phyloP scores from a whole-genome alignment of 2,329 filamentous ascomycete genomes.

The Talaromyces marneffei region DNA sequence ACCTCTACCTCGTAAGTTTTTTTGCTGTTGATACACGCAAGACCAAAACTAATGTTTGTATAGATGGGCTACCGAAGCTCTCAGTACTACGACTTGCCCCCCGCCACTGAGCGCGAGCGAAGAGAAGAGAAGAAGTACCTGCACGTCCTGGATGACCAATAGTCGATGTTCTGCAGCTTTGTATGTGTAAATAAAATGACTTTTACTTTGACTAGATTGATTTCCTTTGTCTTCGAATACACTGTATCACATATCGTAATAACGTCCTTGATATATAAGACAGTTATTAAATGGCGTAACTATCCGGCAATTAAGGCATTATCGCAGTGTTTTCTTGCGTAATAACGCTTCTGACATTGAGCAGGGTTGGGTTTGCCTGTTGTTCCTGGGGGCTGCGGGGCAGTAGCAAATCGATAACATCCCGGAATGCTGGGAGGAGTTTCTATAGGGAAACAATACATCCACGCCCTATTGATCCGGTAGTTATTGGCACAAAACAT shows the following conservation, averaged over 20 bases:
- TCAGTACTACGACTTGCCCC: slow-evolving; percentile 86
- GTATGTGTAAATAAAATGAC: slow-evolving; percentile 16
- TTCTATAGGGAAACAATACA: background rate
- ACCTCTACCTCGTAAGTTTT: slow-evolving; percentile 81
- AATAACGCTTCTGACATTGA: too few relatives aligned
- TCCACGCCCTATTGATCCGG: background rate
- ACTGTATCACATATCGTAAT: slow-evolving; percentile 6
- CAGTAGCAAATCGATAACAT: background rate
- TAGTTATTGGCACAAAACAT: too few relatives aligned
- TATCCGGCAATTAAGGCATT: background rate
- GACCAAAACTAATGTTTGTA: slow-evolving; percentile 18
- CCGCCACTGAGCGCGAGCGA: slow-evolving; percentile 90
- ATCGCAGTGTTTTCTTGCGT: background rate
- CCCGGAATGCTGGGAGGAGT: background rate
- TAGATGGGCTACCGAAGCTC: slow-evolving; percentile 87
- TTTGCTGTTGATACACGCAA: background rate
- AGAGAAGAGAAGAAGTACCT: slow-evolving; percentile 93
- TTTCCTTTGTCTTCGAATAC: slow-evolving; percentile 13
- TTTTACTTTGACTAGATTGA: slow-evolving; percentile 15
- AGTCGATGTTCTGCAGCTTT: slow-evolving; percentile 25
- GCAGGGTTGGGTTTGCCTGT: background rate
- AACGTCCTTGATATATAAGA: background rate
- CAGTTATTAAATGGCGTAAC: background rate
- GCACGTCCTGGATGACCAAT: slow-evolving; percentile 86
- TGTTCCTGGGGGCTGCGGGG: background rate